A percentile compares a stretch with the other conserved stretches of the same genome.
Conservation (phyloP, 108 stramenopile genomes). For the Nitzschia putrida region DNA sequence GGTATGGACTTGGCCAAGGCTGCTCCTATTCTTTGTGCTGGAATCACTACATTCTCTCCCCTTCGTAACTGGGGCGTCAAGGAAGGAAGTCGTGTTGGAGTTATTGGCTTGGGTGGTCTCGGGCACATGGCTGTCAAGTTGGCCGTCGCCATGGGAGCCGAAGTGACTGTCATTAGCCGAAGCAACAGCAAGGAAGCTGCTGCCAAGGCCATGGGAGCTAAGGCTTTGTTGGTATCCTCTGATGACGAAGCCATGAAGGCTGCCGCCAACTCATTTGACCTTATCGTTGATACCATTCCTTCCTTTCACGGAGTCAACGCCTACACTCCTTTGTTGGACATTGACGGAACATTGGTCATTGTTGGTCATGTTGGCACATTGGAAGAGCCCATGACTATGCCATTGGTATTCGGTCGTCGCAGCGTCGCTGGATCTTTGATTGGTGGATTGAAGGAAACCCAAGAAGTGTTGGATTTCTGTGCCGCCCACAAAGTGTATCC, state of each 20-base stretch:
- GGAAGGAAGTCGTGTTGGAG: conserved; percentile 26
- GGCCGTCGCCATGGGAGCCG: conserved; percentile 47
- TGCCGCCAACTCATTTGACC: conserved; percentile 38
- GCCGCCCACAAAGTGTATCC: conserved; percentile 38
- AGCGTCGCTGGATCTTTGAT: conserved; percentile 36
- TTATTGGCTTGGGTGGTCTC: conserved; percentile 63
- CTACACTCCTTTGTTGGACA: conserved; percentile 33
- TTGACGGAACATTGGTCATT: conserved; percentile 31
- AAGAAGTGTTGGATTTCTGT: conserved; percentile 59
- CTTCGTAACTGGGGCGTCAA: conserved; percentile 35
- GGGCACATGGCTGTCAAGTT: conserved; percentile 59
- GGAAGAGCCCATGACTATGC: conserved; percentile 4
- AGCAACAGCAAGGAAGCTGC: conserved; percentile 37
- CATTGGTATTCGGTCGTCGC: conserved; percentile 15
- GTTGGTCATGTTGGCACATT: conserved; percentile 17
- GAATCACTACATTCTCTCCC: conserved; percentile 57
- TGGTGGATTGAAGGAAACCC: conserved; percentile 56
- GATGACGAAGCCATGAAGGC: conserved; percentile 40
- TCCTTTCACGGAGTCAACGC: conserved; percentile 30
- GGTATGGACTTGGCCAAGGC: conserved; percentile 21
- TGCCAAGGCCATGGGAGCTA: conserved; percentile 41
- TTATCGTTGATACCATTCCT: conserved; percentile 51
- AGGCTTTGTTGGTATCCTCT: conserved; percentile 18
- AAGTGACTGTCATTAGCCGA: conserved; percentile 45
- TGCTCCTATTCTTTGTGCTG: conserved; percentile 58